Percentiles rank a stretch among this genome's conserved stretches.
phyloP scores from a whole-genome alignment of 2,329 filamentous ascomycete species.

The Dryadomyces quercivorus region DNA sequence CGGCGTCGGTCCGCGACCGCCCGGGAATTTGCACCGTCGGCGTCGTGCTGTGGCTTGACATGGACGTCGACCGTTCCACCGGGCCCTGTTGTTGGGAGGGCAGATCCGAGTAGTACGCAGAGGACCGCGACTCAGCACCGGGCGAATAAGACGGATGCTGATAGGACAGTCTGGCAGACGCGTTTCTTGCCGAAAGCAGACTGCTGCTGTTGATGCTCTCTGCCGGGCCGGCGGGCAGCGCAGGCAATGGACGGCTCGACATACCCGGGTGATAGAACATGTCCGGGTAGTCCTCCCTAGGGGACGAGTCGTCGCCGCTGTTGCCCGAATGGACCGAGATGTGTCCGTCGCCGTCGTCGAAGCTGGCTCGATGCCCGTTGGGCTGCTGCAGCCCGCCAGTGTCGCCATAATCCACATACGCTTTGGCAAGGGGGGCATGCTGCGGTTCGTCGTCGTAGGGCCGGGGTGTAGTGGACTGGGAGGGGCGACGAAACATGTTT shows the following conservation, averaged over 20 bases:
- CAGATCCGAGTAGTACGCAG: conserved; percentile 31
- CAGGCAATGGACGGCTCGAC: conserved; percentile 49
- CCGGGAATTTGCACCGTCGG: conserved; percentile 72
- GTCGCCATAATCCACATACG: conserved; percentile 72
- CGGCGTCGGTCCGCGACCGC: conserved; percentile 87
- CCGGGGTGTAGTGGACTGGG: conserved; percentile 32
- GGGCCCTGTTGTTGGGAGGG: conserved; percentile 36
- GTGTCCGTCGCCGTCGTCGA: conserved; percentile 82
- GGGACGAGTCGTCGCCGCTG: conserved; percentile 52
- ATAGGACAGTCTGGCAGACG: conserved; percentile 32
- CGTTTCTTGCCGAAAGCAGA: conserved; percentile 27
- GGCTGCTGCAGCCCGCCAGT: conserved; percentile 83
- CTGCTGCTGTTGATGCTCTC: conserved; percentile 37
- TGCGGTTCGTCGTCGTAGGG: conserved; percentile 20
- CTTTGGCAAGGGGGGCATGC: conserved; percentile 39
- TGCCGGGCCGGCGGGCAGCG: conserved; percentile 47
- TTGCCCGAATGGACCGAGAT: conserved; percentile 42
- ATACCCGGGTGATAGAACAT: conserved; percentile 90
- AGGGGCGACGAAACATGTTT: conserved; percentile 27
- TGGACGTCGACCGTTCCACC: conserved; percentile 64
- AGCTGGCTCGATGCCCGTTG: conserved; percentile 63
- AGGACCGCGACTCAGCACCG: conserved; percentile 32
- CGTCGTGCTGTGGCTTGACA: conserved; percentile 70
- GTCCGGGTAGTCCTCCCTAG: conserved; percentile 63
- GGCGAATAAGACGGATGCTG: conserved; percentile 39